A percentile compares a stretch with the other conserved stretches of the same genome.
These are phyloP conservation scores for Sarocladium kiliense DNA, from an alignment of 2,329 filamentous ascomycete genomes.

Conservation along the genomic window DNA sequence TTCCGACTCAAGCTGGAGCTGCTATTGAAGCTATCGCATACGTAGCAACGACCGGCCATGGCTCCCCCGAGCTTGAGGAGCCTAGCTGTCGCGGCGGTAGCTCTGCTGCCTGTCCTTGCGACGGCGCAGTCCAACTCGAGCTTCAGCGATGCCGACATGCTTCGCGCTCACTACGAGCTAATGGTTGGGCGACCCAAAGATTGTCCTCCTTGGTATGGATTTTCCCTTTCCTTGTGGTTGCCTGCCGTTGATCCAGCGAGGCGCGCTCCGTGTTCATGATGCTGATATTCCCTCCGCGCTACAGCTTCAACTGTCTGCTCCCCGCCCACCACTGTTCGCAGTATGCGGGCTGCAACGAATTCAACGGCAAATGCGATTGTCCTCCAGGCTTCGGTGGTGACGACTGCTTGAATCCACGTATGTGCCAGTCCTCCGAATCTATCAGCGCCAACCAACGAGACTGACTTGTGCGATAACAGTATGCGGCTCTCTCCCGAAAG, in stretches of 20 bases:
- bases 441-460: not conserved
- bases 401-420: constrained; percentile 80
- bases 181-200: constrained; percentile 69
- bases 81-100: constrained; percentile 33
- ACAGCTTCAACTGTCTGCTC: constrained; percentile 94
- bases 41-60: constrained; percentile 27
- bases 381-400: constrained; percentile 90
- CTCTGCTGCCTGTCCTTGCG: constrained; percentile 33
- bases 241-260: not conserved
- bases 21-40: not conserved
- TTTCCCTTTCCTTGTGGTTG: constrained; percentile 13
- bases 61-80: constrained; percentile 30
- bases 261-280: not conserved
- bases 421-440: constrained; percentile 18
- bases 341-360: constrained; percentile 82
- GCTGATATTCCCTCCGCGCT: constrained; percentile 17
- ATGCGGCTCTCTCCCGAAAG: constrained; percentile 82
- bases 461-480: constrained; percentile 37
- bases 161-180: constrained; percentile 62
- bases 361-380: constrained; percentile 88
- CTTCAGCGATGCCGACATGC: constrained; percentile 55
- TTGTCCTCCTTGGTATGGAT: constrained; percentile 67
- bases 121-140: constrained; percentile 45
- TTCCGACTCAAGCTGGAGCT: not conserved
- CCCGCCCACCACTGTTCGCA: constrained; percentile 89